Conservation (phyloP, 176 grass and related monocot species). For the Elaeis guineensis region DNA sequence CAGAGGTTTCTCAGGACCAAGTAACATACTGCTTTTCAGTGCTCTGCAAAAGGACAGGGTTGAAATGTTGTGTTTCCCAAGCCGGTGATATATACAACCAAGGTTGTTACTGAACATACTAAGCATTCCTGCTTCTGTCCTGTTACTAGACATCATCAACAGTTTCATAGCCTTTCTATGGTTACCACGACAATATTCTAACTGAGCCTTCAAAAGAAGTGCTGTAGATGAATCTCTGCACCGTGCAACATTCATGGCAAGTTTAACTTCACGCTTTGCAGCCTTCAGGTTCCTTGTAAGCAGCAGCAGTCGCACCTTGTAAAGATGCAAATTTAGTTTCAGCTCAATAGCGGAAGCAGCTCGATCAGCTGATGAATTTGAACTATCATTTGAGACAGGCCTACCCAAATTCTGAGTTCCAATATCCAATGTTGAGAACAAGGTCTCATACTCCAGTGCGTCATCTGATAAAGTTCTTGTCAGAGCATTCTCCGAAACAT, state of each 20-base stretch:
- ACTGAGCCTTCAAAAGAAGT: conserved; percentile 82
- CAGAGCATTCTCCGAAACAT: conserved; percentile 35
- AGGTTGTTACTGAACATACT: conserved; percentile 87
- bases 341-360: conserved; percentile 59
- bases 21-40: conserved; percentile 37
- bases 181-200: conserved; percentile 89
- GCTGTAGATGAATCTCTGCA: conserved; percentile 90
- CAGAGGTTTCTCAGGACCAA: conserved; percentile 51
- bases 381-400: conserved; percentile 45
- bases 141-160: conserved; percentile 67
- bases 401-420: conserved; percentile 41
- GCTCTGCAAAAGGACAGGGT: conserved; percentile 67
- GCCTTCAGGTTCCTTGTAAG: conserved; percentile 82
- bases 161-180: conserved; percentile 89
- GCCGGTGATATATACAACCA: conserved; percentile 86
- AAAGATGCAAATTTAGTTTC: conserved; percentile 86
- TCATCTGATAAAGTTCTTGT: conserved; percentile 60
- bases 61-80: conserved; percentile 59
- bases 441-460: conserved; percentile 63
- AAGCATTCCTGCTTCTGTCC: conserved; percentile 56
- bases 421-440: conserved; percentile 57
- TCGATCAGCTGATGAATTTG: conserved; percentile 61
- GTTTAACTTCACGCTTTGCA: conserved; percentile 91
- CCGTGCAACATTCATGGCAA: conserved; percentile 92
- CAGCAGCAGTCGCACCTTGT: conserved; percentile 74